Percentiles rank a stretch among this genome's conserved stretches.
Conservation (phyloP, 2,329 filamentous ascomycete genomes). For the Apiospora koreana region DNA sequence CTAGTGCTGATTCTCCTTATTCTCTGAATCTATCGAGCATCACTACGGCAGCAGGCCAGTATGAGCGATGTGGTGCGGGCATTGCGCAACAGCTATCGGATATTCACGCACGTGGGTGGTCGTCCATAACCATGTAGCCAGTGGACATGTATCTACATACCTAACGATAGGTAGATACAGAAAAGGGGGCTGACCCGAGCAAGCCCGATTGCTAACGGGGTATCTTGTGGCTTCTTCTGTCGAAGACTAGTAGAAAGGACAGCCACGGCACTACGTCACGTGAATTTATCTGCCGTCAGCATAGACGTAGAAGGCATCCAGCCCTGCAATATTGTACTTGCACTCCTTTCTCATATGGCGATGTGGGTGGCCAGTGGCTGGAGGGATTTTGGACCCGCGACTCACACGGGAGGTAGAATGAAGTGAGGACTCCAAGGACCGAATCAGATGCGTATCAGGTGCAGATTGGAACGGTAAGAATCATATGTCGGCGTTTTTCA, state of each 20-base stretch:
- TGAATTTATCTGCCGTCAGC: not conserved
- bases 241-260: not conserved
- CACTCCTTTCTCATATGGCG: not conserved
- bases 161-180: not conserved
- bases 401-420: not conserved
- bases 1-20: not conserved
- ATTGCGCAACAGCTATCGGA: not conserved
- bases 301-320: not conserved
- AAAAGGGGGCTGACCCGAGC: slow-evolving; percentile 1
- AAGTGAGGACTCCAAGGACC: not conserved
- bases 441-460: not conserved
- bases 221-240: not conserved
- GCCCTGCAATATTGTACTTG: not conserved
- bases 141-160: not conserved
- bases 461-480: too few species aligned
- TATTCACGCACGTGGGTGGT: not conserved
- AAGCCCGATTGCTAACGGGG: not conserved
- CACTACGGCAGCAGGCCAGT: not conserved
- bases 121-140: not conserved
- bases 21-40: not conserved
- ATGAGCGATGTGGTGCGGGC: not conserved
- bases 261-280: not conserved
- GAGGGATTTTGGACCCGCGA: not conserved
- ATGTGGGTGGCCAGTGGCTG: not conserved
- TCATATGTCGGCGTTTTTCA: not conserved